Evolutionary conservation across 1,139 yeast genomes (phyloP).

Genomic region (Protomyces macrosporus): DNA sequence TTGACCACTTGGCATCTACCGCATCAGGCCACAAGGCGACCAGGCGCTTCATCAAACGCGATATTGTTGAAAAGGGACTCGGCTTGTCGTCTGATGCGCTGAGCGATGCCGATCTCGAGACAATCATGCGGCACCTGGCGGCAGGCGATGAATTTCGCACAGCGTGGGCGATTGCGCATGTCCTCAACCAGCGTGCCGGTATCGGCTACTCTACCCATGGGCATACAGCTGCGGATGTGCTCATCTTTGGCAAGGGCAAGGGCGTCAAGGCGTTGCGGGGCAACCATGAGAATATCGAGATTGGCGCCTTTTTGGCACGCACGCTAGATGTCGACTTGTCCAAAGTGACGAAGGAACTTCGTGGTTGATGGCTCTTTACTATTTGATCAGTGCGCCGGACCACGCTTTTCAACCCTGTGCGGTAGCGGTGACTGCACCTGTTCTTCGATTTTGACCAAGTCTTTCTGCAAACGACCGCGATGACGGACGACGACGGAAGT

Average conservation of each 20-base stretch:
- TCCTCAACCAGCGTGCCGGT: constrained; percentile 65
- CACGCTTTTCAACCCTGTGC: too few species aligned
- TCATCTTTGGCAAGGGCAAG: constrained; percentile 65
- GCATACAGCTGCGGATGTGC: constrained; percentile 85
- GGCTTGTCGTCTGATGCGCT: background rate
- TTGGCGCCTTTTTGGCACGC: constrained; percentile 62
- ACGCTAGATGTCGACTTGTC: background rate
- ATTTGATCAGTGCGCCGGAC: too few species aligned
- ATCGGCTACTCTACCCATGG: constrained; percentile 89
- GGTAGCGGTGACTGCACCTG: too few species aligned
- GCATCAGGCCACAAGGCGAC: background rate
- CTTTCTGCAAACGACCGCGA: too few species aligned
- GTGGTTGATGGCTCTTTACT: too few species aligned
- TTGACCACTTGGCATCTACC: background rate
- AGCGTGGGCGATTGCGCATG: constrained; percentile 49
- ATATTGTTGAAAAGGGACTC: background rate
- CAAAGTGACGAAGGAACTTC: background rate
- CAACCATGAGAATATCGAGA: constrained; percentile 75
- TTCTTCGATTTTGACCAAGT: too few species aligned
- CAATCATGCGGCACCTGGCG: background rate
- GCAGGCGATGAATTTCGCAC: constrained; percentile 32
- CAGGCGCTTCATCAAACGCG: background rate
- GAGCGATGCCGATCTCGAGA: background rate
- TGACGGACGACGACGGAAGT: too few species aligned
- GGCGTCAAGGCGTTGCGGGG: constrained; percentile 52